Conservation (phyloP, 2,329 filamentous ascomycete genomes). For the Fusarium drepaniforme region DNA sequence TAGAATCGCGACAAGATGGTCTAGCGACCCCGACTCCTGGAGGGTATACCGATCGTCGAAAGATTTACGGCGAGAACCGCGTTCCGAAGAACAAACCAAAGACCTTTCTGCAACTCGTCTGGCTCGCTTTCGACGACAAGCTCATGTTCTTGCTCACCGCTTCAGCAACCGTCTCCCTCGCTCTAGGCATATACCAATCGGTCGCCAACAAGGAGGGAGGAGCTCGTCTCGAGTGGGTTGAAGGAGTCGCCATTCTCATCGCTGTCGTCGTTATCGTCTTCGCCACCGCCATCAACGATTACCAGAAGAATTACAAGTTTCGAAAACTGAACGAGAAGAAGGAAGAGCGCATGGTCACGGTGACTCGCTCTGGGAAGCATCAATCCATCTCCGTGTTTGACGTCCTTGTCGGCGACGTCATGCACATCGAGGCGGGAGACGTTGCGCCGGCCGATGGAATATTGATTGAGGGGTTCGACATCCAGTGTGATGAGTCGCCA, state of each 20-base stretch:
- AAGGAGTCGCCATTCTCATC: not conserved
- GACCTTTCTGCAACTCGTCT: not conserved
- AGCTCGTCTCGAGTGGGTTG: not conserved
- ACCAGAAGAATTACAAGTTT: not conserved
- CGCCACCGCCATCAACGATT: not conserved
- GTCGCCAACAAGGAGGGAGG: not conserved
- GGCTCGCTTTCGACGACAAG: not conserved
- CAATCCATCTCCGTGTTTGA: not conserved
- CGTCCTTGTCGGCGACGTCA: not conserved
- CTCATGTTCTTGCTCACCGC: not conserved
- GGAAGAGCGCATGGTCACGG: not conserved
- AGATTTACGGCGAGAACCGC: not conserved
- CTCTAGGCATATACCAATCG: not conserved
- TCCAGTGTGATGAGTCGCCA: not conserved
- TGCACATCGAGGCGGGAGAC: not conserved
- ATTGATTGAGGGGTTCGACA: not conserved
- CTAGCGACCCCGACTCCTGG: not conserved
- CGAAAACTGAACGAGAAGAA: not conserved
- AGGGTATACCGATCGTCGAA: not conserved
- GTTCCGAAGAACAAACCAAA: not conserved
- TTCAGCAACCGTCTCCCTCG: not conserved
- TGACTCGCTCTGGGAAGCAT: not conserved
- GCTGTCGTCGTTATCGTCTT: not conserved
- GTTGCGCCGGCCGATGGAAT: not conserved
- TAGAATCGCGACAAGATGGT: not conserved